These are phyloP conservation scores for Asterella californica DNA, from an alignment of 225 moss, liverwort and hornwort species.

Conservation along the genomic window DNA sequence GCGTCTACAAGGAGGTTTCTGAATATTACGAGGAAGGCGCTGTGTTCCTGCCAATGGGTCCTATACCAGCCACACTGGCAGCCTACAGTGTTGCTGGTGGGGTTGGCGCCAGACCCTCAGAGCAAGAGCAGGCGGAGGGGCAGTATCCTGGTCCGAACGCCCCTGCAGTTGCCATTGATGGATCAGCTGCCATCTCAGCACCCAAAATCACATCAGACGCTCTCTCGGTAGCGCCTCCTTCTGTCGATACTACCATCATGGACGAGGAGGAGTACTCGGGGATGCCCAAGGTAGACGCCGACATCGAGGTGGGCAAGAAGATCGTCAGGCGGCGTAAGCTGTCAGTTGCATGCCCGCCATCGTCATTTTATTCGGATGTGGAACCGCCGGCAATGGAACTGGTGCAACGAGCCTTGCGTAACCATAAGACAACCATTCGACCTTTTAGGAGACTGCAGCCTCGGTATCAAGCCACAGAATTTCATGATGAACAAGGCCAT, in stretches of 20 bases:
- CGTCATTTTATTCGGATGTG: constrained; percentile 61
- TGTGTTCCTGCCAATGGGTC: constrained; percentile 12
- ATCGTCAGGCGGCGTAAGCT: constrained; percentile 42
- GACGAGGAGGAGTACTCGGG: constrained; percentile 27
- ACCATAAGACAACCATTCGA: constrained; percentile 41
- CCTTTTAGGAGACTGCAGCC: constrained; percentile 28
- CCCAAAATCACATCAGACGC: neutral
- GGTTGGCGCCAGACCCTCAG: neutral
- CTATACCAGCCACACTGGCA: neutral
- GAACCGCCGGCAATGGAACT: constrained; percentile 51
- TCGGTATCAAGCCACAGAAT: constrained; percentile 43
- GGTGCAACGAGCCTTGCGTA: constrained; percentile 49
- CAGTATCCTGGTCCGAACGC: neutral
- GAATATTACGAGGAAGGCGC: constrained; percentile 12
- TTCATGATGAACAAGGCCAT: constrained; percentile 65
- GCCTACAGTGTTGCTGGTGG: neutral
- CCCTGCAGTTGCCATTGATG: constrained; percentile 1
- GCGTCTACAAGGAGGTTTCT: neutral
- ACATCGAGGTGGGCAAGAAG: constrained; percentile 44
- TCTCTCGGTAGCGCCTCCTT: constrained; percentile 6
- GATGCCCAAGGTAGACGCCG: constrained; percentile 43
- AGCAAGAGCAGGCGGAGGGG: neutral
- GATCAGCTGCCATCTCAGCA: constrained; percentile 4
- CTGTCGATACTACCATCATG: neutral
- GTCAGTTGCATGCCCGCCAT: constrained; percentile 47